Conservation (phyloP, 495 filamentous ascomycete genomes). For the Achaetomiella virescens region DNA sequence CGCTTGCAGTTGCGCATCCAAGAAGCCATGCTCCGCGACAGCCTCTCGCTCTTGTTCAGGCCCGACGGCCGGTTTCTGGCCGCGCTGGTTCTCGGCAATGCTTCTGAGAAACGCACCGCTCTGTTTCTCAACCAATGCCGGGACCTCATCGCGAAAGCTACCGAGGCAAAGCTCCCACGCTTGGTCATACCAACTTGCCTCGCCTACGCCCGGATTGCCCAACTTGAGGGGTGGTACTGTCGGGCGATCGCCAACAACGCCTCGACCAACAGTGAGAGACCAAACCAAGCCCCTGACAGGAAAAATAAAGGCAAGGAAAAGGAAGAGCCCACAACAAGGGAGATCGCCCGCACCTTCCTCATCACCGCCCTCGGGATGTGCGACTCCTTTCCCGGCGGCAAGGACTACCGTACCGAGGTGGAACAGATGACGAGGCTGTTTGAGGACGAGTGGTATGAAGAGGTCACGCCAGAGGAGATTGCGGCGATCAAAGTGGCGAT, state of each 20-base stretch:
- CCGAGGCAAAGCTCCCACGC: slow-evolving; percentile 12
- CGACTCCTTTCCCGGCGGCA: slow-evolving; percentile 18
- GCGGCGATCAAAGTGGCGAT: slow-evolving; percentile 27
- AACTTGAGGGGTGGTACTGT: slow-evolving; percentile 2
- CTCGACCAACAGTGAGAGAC: neutral
- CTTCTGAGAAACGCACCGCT: neutral
- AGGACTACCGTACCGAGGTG: slow-evolving; percentile 16
- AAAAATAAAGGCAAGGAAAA: neutral
- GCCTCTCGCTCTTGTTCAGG: neutral
- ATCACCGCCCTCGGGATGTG: slow-evolving; percentile 13
- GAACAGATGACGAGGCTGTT: slow-evolving; percentile 15
- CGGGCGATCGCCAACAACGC: neutral
- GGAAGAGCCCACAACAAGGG: neutral
- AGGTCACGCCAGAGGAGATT: slow-evolving; percentile 28
- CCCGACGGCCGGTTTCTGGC: neutral
- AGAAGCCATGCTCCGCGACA: neutral
- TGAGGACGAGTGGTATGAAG: slow-evolving; percentile 19
- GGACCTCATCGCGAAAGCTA: neutral
- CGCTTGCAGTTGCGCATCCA: neutral
- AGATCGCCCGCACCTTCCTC: slow-evolving; percentile 5
- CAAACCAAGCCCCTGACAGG: neutral
- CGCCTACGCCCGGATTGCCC: slow-evolving; percentile 8
- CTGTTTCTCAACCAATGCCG: neutral
- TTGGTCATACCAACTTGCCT: slow-evolving; percentile 18
- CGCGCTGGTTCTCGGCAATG: neutral